Evolutionary conservation across 768 basidiomycete genomes (phyloP), one percentile per base, ranked within the genome.

Genomic region (Tulasnella sp.): DNA sequence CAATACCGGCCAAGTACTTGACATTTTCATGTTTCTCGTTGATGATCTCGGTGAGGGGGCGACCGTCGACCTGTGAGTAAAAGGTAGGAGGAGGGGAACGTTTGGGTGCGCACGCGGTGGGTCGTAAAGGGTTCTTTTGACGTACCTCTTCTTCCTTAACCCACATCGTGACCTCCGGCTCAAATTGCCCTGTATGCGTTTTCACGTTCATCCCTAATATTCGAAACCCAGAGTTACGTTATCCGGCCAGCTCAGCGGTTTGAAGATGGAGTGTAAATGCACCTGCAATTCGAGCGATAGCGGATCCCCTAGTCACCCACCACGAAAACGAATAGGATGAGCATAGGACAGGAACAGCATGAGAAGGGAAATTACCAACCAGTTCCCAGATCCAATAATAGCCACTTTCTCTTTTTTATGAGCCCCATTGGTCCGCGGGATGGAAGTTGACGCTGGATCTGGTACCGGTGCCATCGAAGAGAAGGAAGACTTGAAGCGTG

Each of bases 21-120:
- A 80, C 79, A 79, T 86, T 86, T 79, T 83, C 83, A 77, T 85
- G 84, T 76, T 80, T 80, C 73, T 82, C 81, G 79, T 86, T 86
- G 82, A 86, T 85, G 79, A 86, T 80, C 72, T 85, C 84, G 15
- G 84, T 85, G 39, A 86, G 77, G 64, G 82, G 81, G 67, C 78
- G 78, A 36, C 83, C 83, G 72, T 83, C 81, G 75, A 81, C 79
- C 75, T 76, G 72, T 2, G 36, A 12, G 29, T 15, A 67, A 34
- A 71, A 15, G 19, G 17, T 25, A 15, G 74, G 64, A 38, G 64
- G 38, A 22, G 31, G 31, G 25, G 31, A 31, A 69, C 78, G 29
- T 22, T 8, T 12, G 25, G 22, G 11, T 17, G 40, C 22, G n/a
- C 22, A 11, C 25, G 54, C 54, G 54, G 29, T 15, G 25, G 58